Conservation (phyloP, 2,329 filamentous ascomycete genomes). For the Pseudogymnoascus sp. region DNA sequence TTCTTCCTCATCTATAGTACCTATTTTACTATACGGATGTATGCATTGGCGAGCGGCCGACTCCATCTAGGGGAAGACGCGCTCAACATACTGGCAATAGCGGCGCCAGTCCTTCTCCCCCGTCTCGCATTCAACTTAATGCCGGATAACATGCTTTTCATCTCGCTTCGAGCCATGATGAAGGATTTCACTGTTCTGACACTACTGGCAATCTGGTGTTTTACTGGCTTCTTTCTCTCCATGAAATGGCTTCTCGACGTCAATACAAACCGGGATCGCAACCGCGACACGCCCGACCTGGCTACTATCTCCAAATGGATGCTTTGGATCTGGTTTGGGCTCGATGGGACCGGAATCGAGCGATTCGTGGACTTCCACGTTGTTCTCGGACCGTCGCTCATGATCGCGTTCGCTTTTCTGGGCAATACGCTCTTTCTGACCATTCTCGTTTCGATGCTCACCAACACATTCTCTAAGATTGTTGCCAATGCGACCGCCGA, state of each 20-base stretch:
- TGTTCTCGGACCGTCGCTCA: constrained; percentile 68
- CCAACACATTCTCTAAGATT: constrained; percentile 74
- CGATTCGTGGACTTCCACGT: constrained; percentile 63
- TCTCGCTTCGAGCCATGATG: constrained; percentile 78
- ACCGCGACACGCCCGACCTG: constrained; percentile 51
- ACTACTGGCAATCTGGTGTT: constrained; percentile 71
- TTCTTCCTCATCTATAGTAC: constrained; percentile 64
- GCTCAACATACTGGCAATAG: constrained; percentile 70
- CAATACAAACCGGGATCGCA: constrained; percentile 22
- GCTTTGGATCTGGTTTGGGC: constrained; percentile 87
- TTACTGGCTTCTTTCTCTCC: constrained; percentile 71
- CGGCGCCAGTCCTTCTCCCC: constrained; percentile 68
- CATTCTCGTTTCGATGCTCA: constrained; percentile 78
- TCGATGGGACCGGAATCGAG: constrained; percentile 53
- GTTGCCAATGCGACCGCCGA: constrained; percentile 71
- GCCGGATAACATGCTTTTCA: constrained; percentile 76
- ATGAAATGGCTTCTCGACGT: constrained; percentile 57
- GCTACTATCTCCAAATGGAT: constrained; percentile 81
- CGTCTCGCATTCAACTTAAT: constrained; percentile 75
- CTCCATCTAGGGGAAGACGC: constrained; percentile 53
- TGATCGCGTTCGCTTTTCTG: constrained; percentile 77
- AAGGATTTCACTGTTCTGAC: constrained; percentile 74
- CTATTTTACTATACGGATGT: constrained; percentile 61
- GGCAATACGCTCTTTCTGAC: constrained; percentile 86
- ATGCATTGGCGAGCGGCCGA: constrained; percentile 47